Evolutionary conservation across 768 basidiomycete genomes (phyloP).

Genomic region (Lentinula aciculospora): DNA sequence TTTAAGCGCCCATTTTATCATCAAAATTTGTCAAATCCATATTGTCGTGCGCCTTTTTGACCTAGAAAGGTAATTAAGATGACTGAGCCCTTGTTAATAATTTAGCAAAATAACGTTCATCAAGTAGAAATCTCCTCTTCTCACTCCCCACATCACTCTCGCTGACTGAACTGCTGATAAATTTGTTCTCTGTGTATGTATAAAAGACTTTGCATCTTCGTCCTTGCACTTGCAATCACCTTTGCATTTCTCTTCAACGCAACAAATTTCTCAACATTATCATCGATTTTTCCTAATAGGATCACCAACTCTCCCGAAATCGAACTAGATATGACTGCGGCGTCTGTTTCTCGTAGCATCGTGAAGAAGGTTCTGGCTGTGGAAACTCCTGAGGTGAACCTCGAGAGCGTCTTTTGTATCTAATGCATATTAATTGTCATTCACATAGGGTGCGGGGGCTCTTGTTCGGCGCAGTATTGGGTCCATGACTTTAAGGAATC

Average conservation of each 20-base stretch:
- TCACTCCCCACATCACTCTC: no score
- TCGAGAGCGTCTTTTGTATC: neutral
- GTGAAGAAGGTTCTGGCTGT: constrained; percentile 72
- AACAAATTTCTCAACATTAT: neutral
- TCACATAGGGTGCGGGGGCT: constrained; percentile 67
- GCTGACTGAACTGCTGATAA: no score
- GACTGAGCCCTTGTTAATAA: neutral
- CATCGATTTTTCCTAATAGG: neutral
- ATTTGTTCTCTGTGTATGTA: neutral
- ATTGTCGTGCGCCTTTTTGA: neutral
- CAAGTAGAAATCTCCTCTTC: neutral
- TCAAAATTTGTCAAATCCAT: neutral
- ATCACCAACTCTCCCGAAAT: neutral
- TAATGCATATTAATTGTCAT: constrained; percentile 6
- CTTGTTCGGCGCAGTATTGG: constrained; percentile 87
- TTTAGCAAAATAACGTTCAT: neutral
- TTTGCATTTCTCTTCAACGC: neutral
- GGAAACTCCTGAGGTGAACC: constrained; percentile 61
- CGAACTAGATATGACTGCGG: constrained; percentile 20
- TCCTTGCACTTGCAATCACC: neutral
- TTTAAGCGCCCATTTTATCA: neutral
- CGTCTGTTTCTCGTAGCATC: constrained; percentile 57
- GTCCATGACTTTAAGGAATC: constrained; percentile 60
- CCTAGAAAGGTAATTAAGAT: neutral
- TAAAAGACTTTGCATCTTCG: neutral